Conservation (phyloP, 176 grass and related monocot species). For the Paspalum vaginatum region DNA sequence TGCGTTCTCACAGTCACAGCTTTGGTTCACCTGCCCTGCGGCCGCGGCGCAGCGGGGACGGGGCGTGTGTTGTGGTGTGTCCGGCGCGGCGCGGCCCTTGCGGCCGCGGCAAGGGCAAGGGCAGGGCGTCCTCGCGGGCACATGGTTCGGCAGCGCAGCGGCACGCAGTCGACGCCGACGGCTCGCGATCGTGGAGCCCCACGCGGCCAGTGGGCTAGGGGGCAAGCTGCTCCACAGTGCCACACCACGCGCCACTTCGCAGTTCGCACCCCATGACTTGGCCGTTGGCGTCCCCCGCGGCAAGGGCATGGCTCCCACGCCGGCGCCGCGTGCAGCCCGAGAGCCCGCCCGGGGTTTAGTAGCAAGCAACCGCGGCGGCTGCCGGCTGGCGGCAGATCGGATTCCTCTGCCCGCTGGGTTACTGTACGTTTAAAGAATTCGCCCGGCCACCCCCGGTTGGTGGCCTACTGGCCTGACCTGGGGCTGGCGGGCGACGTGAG, state of each 20-base stretch:
- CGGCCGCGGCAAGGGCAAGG: constrained; percentile 29
- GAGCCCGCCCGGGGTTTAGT: background rate
- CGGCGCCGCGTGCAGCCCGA: background rate
- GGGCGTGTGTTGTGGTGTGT: background rate
- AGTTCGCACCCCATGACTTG: background rate
- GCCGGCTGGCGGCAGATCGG: background rate
- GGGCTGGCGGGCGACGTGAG: background rate
- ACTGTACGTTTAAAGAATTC: constrained; percentile 22
- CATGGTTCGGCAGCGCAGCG: background rate
- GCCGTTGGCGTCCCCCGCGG: background rate
- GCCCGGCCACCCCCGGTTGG: background rate
- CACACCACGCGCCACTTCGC: constrained; percentile 26
- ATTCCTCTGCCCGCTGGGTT: background rate
- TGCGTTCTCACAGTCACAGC: too few relatives aligned
- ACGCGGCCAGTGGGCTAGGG: background rate
- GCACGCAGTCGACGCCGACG: background rate
- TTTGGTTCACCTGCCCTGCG: background rate
- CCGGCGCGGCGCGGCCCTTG: background rate
- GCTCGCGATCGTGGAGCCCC: background rate
- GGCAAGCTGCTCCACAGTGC: background rate
- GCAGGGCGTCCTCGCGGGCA: background rate
- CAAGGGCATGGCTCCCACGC: constrained; percentile 2
- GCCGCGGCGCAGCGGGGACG: background rate
- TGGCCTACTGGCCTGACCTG: background rate
- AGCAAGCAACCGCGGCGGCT: background rate